Base-by-base conservation (phyloP, 2,329 filamentous ascomycete genomes). In the Colletotrichum tanaceti region DNA sequence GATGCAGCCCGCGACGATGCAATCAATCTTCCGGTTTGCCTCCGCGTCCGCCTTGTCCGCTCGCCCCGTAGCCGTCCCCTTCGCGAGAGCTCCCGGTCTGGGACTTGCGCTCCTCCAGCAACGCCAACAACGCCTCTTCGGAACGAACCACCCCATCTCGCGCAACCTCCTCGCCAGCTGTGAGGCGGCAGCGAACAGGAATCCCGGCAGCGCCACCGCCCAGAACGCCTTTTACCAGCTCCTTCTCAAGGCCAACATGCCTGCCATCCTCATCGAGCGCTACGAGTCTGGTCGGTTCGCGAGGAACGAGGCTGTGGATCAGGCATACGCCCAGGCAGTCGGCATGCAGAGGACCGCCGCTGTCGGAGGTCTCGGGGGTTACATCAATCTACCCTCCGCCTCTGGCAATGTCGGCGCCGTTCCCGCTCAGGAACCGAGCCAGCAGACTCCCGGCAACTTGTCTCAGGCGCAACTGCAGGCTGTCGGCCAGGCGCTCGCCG, bases 141-240 rank as follows among this genome's bases (percentile, higher is more conserved):
- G 83, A 66, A 79, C 78, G 32, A 77, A 80, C 9, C 83, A 82
- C 69, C 84, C 84, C 22, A 81, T 88, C 63, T 85, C 88, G 53
- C 84, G 86, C 69, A 89, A 86, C 71, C 84, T 95, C 65, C 87
- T 99, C 41, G 93, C 94, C 41, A 92, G 93, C 73, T 87, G 94
- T 73, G 96, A 99, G 81, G 91, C 94, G 78, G 91, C 92, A 28
- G 97, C 96, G 44, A 99, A 98, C 81, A 92, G 93, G 79, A 97
- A 97, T 75, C 93, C 96, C 1, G 87, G 85, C 68, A 98, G 93
- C 79, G 91, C 94, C 35, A 92, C 91, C 50, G 90, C 94, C 22
- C 96, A 99, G 79, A 96, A 95, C 78, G 91, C 93, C 18, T 98
- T 99, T 79, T 99, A 99, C 78, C 91, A 95, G 77, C 91, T 94